These are phyloP conservation scores for Lasiodiplodia sp. DNA, from an alignment of 2,329 filamentous ascomycete species.

Conservation along the genomic window DNA sequence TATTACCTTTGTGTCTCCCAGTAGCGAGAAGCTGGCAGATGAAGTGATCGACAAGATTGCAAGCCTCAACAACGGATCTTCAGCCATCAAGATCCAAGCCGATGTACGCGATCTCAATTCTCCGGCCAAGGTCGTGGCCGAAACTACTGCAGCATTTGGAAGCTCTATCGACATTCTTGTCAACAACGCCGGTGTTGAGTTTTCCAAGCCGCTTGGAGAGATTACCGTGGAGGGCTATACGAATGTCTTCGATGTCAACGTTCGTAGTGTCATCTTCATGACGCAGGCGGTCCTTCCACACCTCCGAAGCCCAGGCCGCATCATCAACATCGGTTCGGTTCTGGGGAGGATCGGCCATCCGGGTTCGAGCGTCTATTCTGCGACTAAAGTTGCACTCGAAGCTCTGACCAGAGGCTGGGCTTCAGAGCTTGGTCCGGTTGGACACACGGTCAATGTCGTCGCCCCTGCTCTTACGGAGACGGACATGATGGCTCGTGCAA, in stretches of 20 bases:
- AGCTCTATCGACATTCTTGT: slow-evolving; percentile 25
- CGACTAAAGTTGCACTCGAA: slow-evolving; percentile 19
- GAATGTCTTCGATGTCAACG: not conserved
- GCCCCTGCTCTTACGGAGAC: no score
- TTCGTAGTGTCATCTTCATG: slow-evolving; percentile 11
- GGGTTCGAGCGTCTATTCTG: slow-evolving; percentile 1
- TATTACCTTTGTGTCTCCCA: not conserved
- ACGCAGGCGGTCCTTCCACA: slow-evolving; percentile 18
- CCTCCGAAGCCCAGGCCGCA: slow-evolving; percentile 2
- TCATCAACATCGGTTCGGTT: slow-evolving; percentile 15
- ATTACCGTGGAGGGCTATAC: not conserved
- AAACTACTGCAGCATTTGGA: slow-evolving; percentile 36
- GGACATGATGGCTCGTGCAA: no score
- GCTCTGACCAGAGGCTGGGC: not conserved
- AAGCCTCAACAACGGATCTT: slow-evolving; percentile 33
- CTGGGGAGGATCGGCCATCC: not conserved
- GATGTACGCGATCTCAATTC: slow-evolving; percentile 47
- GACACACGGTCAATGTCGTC: no score
- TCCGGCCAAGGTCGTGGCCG: slow-evolving; percentile 47
- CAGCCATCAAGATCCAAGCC: slow-evolving; percentile 41
- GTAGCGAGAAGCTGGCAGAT: not conserved
- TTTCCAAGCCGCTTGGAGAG: not conserved
- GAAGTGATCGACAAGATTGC: not conserved
- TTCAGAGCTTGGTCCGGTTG: not conserved
- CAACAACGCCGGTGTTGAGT: slow-evolving; percentile 20